A percentile compares a stretch with the other conserved stretches of the same genome.
Evolutionary conservation across 805 yeast genomes (phyloP).

Genomic region (Kodamaea lidongshanica): DNA sequence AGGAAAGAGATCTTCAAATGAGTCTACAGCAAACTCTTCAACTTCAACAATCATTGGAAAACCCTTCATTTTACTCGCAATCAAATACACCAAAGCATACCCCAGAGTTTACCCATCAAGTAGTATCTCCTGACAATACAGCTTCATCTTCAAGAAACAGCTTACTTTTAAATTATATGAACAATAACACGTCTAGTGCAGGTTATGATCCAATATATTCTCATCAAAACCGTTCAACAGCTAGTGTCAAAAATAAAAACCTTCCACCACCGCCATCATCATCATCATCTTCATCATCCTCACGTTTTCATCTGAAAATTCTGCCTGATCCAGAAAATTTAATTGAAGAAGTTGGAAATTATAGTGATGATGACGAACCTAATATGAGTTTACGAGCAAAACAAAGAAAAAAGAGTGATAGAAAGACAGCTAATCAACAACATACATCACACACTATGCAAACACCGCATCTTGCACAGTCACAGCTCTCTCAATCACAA

Average conservation of each 20-base stretch:
- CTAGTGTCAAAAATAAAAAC: constrained; percentile 8
- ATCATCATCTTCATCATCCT: background rate
- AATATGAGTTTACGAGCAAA: constrained; percentile 2
- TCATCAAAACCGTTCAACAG: constrained; percentile 5
- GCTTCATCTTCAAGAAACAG: constrained; percentile 11
- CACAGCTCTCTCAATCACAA: too few species aligned
- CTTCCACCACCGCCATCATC: constrained; percentile 8
- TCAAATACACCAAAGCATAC: too few species aligned
- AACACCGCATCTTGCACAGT: too few species aligned
- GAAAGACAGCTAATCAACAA: too few species aligned
- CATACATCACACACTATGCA: too few species aligned
- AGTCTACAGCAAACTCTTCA: constrained; percentile 6
- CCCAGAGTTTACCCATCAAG: too few species aligned
- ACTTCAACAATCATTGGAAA: too few species aligned
- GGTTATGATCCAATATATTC: constrained; percentile 4
- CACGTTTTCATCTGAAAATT: constrained; percentile 1
- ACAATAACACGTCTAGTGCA: too few species aligned
- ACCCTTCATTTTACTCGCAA: too few species aligned
- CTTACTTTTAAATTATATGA: constrained; percentile 9
- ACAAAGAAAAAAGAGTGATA: background rate
- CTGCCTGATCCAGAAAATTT: constrained; percentile 9
- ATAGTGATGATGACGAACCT: constrained; percentile 35
- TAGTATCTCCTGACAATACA: too few species aligned
- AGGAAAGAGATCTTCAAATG: constrained; percentile 7
- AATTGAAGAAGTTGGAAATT: constrained; percentile 35